Evolutionary conservation across 371 early-diverging fungal genomes (phyloP).

Genomic region (Nosema bombycis): DNA sequence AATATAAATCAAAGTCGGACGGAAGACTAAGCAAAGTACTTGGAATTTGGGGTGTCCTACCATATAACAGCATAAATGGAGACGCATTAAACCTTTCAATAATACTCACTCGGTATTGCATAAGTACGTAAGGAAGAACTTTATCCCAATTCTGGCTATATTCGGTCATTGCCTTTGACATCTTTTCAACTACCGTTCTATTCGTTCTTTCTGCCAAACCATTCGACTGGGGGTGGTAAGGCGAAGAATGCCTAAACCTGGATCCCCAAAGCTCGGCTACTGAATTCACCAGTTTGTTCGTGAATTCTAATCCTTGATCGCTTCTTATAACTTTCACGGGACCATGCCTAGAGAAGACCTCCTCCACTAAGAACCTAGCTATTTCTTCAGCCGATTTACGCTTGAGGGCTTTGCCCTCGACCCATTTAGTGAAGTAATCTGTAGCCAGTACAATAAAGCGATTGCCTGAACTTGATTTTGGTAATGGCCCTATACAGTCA

Average conservation of each 20-base stretch:
- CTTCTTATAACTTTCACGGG: conserved; percentile 14
- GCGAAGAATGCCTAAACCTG: not conserved
- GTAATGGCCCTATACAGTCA: conserved; percentile 65
- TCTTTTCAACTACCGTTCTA: not conserved
- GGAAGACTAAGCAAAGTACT: not conserved
- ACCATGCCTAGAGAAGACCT: conserved; percentile 10
- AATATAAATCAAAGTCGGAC: no score
- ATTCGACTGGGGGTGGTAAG: not conserved
- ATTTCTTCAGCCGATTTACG: conserved; percentile 49
- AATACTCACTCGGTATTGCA: not conserved
- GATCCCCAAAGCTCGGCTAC: not conserved
- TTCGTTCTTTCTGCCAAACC: conserved; percentile 10
- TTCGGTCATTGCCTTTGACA: not conserved
- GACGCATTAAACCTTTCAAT: not conserved
- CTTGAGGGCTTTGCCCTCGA: conserved; percentile 61
- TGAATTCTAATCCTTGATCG: conserved; percentile 20
- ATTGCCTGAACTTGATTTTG: conserved; percentile 50
- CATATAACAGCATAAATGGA: conserved; percentile 24
- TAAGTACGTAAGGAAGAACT: not conserved
- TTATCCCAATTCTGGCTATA: conserved; percentile 25
- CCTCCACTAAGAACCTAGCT: not conserved
- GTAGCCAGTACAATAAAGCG: conserved; percentile 60
- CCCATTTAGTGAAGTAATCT: conserved; percentile 65
- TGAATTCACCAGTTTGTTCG: not conserved
- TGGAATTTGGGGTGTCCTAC: conserved; percentile 4